phyloP scores from a whole-genome alignment of 2,329 filamentous ascomycete species.

The Microcyclospora tardicrescens region DNA sequence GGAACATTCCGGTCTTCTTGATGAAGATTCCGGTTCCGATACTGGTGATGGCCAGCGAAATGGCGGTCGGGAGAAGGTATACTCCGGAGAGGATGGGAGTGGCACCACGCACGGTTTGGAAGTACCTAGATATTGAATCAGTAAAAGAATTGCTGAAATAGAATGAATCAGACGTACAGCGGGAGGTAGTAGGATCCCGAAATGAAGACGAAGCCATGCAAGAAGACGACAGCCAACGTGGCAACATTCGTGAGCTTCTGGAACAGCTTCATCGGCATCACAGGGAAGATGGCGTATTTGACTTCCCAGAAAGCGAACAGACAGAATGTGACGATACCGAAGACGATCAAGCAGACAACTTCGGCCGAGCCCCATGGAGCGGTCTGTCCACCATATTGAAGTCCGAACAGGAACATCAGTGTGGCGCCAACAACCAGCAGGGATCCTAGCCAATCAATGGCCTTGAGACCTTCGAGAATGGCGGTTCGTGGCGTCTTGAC shows the following conservation, averaged over 20 bases:
- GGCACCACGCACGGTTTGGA: slow-evolving; percentile 60
- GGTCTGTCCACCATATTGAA: slow-evolving; percentile 68
- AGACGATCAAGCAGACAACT: slow-evolving; percentile 65
- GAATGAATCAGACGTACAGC: slow-evolving; percentile 69
- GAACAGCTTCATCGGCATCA: slow-evolving; percentile 67
- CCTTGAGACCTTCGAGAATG: slow-evolving; percentile 47
- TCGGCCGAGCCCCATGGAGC: slow-evolving; percentile 63
- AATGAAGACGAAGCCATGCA: slow-evolving; percentile 67
- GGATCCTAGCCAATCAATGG: slow-evolving; percentile 54
- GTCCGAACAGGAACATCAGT: slow-evolving; percentile 72
- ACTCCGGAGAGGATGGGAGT: slow-evolving; percentile 60
- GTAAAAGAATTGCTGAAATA: too few relatives aligned
- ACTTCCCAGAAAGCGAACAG: slow-evolving; percentile 63
- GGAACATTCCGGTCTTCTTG: slow-evolving; percentile 33
- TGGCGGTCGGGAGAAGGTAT: slow-evolving; percentile 29
- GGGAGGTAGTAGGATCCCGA: slow-evolving; percentile 66
- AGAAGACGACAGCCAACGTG: slow-evolving; percentile 52
- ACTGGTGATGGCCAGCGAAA: slow-evolving; percentile 21
- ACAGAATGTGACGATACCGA: slow-evolving; percentile 46
- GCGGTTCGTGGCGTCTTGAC: slow-evolving; percentile 55
- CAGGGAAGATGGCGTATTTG: slow-evolving; percentile 59
- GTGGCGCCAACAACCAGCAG: slow-evolving; percentile 61
- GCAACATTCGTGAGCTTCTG: slow-evolving; percentile 51
- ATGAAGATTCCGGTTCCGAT: slow-evolving; percentile 29
- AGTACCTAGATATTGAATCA: slow-evolving; percentile 39